A percentile compares a stretch with the other conserved stretches of the same genome.
Evolutionary conservation across 1,284 basidiomycete genomes (phyloP).

Genomic region (Apiotrichum mycotoxinovorans): DNA sequence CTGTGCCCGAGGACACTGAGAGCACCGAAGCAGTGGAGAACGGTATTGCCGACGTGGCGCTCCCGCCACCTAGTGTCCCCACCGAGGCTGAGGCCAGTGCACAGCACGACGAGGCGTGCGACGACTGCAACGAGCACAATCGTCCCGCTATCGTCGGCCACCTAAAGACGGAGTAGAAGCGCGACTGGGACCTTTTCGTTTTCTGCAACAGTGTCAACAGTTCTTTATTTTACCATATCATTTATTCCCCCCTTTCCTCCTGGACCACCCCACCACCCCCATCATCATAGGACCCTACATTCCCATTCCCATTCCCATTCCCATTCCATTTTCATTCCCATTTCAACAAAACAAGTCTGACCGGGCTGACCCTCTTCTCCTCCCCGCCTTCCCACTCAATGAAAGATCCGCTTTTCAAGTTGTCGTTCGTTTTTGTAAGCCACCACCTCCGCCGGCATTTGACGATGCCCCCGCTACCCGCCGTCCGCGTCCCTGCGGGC

Average conservation of each 20-base stretch:
- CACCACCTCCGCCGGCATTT: background rate
- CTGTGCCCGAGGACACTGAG: background rate
- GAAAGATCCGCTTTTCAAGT: background rate
- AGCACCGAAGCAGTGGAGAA: background rate
- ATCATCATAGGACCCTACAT: background rate
- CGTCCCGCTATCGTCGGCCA: slow-evolving; percentile 23
- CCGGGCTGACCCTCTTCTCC: too few relatives aligned
- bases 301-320: background rate
- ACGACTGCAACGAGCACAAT: background rate
- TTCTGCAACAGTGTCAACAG: background rate
- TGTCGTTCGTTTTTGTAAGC: background rate
- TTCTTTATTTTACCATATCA: background rate
- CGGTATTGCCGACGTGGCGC: background rate
- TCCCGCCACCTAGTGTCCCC: background rate
- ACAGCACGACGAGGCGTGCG: background rate
- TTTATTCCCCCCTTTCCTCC: background rate
- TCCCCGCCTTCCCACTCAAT: too few relatives aligned
- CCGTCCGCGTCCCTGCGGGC: too few relatives aligned
- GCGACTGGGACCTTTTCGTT: background rate
- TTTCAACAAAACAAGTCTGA: too few relatives aligned
- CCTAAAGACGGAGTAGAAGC: slow-evolving; percentile 24
- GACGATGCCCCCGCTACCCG: too few relatives aligned
- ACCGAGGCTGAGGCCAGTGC: slow-evolving; percentile 9
- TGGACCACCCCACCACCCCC: background rate
- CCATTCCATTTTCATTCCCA: background rate